Conservation (phyloP, 257 asterid genomes). For the Nicotiana noctiflora region DNA sequence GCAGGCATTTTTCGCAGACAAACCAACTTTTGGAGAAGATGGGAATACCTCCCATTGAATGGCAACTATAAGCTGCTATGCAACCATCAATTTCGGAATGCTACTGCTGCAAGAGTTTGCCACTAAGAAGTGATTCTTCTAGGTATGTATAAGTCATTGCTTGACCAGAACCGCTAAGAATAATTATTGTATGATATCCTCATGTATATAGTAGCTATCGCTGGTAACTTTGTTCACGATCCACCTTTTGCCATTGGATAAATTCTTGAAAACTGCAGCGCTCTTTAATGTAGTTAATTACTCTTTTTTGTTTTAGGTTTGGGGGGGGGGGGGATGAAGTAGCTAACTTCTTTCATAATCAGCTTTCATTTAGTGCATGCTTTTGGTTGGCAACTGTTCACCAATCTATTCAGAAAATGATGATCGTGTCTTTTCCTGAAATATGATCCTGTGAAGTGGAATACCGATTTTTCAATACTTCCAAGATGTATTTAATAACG, state of each 20-base stretch:
- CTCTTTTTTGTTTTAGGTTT: neutral
- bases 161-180: neutral
- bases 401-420: neutral
- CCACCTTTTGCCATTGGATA: neutral
- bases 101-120: neutral
- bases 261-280: neutral
- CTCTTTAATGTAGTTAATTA: neutral
- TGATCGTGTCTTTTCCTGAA: neutral
- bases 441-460: neutral
- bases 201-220: neutral
- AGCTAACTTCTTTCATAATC: neutral
- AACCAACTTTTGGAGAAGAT: constrained; percentile 70
- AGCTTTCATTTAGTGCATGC: neutral
- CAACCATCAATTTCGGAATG: constrained; percentile 14
- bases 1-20: constrained; percentile 86
- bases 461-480: neutral
- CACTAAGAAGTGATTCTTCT: constrained; percentile 5
- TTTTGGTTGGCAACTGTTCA: neutral
- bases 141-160: neutral
- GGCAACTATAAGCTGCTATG: constrained; percentile 55
- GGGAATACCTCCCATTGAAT: constrained; percentile 68
- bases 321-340: no score
- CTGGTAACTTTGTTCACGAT: neutral
- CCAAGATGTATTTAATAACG: neutral
- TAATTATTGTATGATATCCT: neutral